These are phyloP conservation scores for Colletotrichum ledebouriae DNA, from an alignment of 2,329 filamentous ascomycete genomes.

Conservation along the genomic window DNA sequence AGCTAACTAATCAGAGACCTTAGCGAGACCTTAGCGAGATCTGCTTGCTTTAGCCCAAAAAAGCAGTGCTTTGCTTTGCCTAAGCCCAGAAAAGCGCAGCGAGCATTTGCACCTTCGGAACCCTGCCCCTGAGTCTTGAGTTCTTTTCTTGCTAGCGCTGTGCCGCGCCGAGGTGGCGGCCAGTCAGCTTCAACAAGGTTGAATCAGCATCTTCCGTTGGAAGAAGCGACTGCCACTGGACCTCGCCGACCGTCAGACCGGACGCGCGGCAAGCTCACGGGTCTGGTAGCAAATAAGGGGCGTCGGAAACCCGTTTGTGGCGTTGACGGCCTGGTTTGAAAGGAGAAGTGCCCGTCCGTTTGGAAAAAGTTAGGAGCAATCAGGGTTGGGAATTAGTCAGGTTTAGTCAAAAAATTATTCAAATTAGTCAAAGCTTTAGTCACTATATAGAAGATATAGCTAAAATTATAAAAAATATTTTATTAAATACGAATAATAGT, in stretches of 20 bases:
- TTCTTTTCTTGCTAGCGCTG: constrained; percentile 30
- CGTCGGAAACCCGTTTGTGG: constrained; percentile 33
- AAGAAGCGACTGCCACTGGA: constrained; percentile 5
- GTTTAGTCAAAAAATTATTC: no score
- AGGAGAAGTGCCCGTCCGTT: constrained; percentile 22
- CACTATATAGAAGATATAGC: no score
- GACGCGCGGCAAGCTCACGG: constrained; percentile 12
- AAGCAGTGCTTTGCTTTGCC: no score
- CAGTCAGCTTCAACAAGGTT: constrained; percentile 28
- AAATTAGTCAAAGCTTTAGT: no score
- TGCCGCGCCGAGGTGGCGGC: constrained; percentile 35
- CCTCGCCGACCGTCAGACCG: background rate
- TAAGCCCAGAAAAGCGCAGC: no score
- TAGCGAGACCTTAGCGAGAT: no score
- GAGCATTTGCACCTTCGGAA: no score
- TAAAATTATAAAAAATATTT: no score
- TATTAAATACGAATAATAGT: no score
- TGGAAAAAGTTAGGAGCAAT: constrained; percentile 4
- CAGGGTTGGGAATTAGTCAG: no score
- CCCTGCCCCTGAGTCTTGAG: constrained; percentile 29
- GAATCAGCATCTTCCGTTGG: constrained; percentile 1
- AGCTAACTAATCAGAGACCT: no score
- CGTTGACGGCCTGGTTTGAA: constrained; percentile 22
- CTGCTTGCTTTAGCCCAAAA: no score
- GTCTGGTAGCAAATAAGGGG: constrained; percentile 6